Base-by-base conservation (phyloP, 164 flowering plant species). In the Liriodendron chinense region DNA sequence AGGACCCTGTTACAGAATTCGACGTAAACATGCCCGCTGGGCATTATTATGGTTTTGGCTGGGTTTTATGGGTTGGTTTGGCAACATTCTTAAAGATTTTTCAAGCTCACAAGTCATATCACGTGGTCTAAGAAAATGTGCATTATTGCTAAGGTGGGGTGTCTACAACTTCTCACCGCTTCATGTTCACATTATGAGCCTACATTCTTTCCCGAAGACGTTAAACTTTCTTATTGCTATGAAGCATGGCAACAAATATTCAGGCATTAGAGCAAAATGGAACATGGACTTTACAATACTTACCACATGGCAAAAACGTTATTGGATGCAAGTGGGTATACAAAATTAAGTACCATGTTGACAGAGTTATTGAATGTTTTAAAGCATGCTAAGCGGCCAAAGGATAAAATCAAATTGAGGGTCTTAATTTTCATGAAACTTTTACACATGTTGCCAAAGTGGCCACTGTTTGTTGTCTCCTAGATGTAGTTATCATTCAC, bases 271-370 rank as follows among this genome's bases (percentile, higher is more conserved):
- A 53, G 9, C 28, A 20, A 48, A 71, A 71, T 47, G 20, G 50
- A 5, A 49, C 73, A 8, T 53, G 28, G 73, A 53, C 59, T 48
- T 21, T 53, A 3, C 20, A 13, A 0, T 2, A 21, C 9, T 61
- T 71, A 16, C 73, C 62, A 1, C 26, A 6, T 9, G 16, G 0
- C 14, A 71, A 22, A 48, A 48, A 24, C 21, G 10, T 7, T 8
- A 24, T 10, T 43, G 62, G 73, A 9, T 22, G 73, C 62, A 71
- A 71, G 50, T 71, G 62, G 73, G 63, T 53, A 18, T 71, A 25
- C 20, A 71, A 53, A 23, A 34, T 71, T 6, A 71, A 71, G 23
- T 23, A 10, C 23, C 13, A 50, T 16, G 24, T 62, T 13, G 61
- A 22, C 23, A 25, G 73, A 3, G 2, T 28, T 6, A 71, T 71